These are phyloP conservation scores for Pseudodiploospora longispora DNA, from an alignment of 2,329 filamentous ascomycete genomes.

Conservation along the genomic window DNA sequence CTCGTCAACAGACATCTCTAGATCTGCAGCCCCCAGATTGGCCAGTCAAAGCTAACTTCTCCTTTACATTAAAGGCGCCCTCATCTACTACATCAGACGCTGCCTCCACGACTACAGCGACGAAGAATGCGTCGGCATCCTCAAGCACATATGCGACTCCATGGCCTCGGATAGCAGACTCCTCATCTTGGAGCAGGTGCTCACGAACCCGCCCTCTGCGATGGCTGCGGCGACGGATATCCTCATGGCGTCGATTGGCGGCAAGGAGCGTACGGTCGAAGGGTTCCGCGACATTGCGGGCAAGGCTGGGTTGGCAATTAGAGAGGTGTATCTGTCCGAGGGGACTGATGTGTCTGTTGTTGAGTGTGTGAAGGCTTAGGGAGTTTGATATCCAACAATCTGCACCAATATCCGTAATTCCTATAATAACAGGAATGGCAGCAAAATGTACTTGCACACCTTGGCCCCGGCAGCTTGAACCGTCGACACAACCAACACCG, in stretches of 20 bases:
- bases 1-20: too few relatives aligned
- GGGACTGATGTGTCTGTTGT: conserved; percentile 11
- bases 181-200: conserved; percentile 24
- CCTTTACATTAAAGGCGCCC: conserved; percentile 18
- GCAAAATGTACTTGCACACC: too few relatives aligned
- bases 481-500: too few relatives aligned
- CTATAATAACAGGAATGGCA: too few relatives aligned
- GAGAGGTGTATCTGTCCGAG: conserved; percentile 9
- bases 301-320: conserved; percentile 19
- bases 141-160: conserved; percentile 19
- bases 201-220: conserved; percentile 17
- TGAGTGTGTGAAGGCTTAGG: conserved; percentile 10
- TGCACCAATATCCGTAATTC: too few relatives aligned
- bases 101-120: conserved; percentile 31
- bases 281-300: conserved; percentile 17
- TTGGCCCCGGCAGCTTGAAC: too few relatives aligned
- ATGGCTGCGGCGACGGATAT: conserved; percentile 21
- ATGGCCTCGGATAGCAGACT: conserved; percentile 25
- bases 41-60: neutral
- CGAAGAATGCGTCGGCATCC: conserved; percentile 21
- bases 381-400: too few relatives aligned
- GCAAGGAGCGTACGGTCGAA: conserved; percentile 23
- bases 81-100: conserved; percentile 27
- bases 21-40: neutral
- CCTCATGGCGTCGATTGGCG: conserved; percentile 22